Conservation (phyloP, 805 yeast species). For the Helenozyma baotianmanensis region DNA sequence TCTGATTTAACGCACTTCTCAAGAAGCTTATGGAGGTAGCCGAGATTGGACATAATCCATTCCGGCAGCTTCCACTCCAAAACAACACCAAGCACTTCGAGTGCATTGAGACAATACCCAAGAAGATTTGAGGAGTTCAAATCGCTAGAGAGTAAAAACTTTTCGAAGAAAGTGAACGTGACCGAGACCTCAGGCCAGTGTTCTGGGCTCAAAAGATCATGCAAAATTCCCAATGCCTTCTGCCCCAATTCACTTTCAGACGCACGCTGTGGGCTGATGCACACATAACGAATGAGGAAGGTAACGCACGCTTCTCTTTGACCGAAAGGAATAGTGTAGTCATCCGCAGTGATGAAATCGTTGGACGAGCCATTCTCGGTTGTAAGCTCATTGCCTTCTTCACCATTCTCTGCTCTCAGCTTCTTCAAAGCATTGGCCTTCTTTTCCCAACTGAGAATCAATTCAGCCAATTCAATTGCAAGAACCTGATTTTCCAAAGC, state of each 20-base stretch:
- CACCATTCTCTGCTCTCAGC: constrained; percentile 1
- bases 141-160: constrained; percentile 77
- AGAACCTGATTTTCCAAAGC: constrained; percentile 76
- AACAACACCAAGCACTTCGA: constrained; percentile 82
- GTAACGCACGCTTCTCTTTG: constrained; percentile 89
- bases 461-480: constrained; percentile 85
- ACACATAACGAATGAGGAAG: constrained; percentile 79
- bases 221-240: constrained; percentile 73
- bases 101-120: constrained; percentile 82
- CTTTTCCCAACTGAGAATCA: constrained; percentile 82
- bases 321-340: constrained; percentile 63
- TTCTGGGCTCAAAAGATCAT: constrained; percentile 63
- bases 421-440: constrained; percentile 31
- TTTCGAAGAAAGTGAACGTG: constrained; percentile 80
- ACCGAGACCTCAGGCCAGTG: constrained; percentile 91
- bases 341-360: constrained; percentile 45
- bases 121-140: constrained; percentile 61
- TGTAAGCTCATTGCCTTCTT: neutral
- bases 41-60: constrained; percentile 75
- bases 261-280: constrained; percentile 80
- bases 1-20: constrained; percentile 80
- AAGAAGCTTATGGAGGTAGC: constrained; percentile 64
- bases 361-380: constrained; percentile 5
- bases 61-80: constrained; percentile 68
- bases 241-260: constrained; percentile 80